phyloP scores from a whole-genome alignment of 31 red algal genomes.

The Pterothamnion heteromorphum region DNA sequence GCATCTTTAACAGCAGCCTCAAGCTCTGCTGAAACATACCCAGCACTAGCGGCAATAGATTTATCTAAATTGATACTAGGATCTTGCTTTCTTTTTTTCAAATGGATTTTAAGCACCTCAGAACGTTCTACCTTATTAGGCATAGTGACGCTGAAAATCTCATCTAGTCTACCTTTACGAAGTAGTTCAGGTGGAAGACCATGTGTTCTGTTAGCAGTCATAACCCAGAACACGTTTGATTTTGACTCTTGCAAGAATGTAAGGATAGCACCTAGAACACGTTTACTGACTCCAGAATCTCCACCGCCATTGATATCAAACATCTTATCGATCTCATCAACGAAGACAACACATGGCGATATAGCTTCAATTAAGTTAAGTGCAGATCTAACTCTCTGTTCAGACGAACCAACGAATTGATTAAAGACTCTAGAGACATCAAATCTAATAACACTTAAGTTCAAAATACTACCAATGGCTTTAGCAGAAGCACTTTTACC shows the following conservation, averaged over 20 bases:
- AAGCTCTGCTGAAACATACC: too few species aligned
- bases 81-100: background rate
- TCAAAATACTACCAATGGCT: background rate
- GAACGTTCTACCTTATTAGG: background rate
- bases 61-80: too few species aligned
- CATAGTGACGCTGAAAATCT: background rate
- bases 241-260: background rate
- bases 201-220: background rate
- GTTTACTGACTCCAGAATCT: background rate
- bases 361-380: background rate
- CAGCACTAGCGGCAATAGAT: too few species aligned
- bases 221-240: background rate
- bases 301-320: background rate
- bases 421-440: background rate
- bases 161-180: background rate
- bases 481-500: background rate
- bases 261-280: background rate
- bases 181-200: background rate
- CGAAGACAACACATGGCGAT: background rate
- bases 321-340: constrained; percentile 26
- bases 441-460: background rate
- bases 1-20: too few species aligned
- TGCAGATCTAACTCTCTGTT: background rate
- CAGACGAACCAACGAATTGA: background rate
- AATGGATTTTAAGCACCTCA: background rate